Evolutionary conservation across 805 yeast genomes (phyloP).

Genomic region (Pichia eremophila): DNA sequence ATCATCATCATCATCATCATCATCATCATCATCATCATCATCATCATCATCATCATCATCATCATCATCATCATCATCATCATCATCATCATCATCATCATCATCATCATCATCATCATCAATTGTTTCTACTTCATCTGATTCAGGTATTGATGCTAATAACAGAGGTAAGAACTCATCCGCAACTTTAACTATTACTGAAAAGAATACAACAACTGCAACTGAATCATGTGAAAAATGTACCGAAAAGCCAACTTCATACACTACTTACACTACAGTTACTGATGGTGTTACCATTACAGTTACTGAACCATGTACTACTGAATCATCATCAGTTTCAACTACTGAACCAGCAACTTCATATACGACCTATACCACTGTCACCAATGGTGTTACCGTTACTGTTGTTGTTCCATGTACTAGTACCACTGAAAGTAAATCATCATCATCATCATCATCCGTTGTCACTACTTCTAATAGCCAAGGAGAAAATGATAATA

Average conservation of each 20-base stretch:
- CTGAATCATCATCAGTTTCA: background rate
- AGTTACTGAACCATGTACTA: conserved; percentile 4
- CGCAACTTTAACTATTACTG: background rate
- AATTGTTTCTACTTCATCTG: background rate
- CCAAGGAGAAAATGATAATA: background rate
- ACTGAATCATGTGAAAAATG: conserved; percentile 5
- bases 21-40: background rate
- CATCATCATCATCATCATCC: no score
- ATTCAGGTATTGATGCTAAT: background rate
- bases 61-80: conserved; percentile 2
- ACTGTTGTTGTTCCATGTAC: conserved; percentile 5
- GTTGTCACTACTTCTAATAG: no score
- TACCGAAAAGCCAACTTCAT: background rate
- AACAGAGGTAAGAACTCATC: background rate
- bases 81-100: background rate
- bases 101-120: background rate
- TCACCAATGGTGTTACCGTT: conserved; percentile 4
- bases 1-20: background rate
- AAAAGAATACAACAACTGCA: background rate
- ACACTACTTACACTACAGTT: conserved; percentile 9
- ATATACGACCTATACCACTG: conserved; percentile 8
- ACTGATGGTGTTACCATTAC: conserved; percentile 5
- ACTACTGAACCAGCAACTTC: background rate
- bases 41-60: background rate
- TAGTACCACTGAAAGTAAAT: background rate